A percentile compares a stretch with the other conserved stretches of the same genome.
phyloP scores from a whole-genome alignment of 2,329 filamentous ascomycete species.

The Dactylellina leptospora region DNA sequence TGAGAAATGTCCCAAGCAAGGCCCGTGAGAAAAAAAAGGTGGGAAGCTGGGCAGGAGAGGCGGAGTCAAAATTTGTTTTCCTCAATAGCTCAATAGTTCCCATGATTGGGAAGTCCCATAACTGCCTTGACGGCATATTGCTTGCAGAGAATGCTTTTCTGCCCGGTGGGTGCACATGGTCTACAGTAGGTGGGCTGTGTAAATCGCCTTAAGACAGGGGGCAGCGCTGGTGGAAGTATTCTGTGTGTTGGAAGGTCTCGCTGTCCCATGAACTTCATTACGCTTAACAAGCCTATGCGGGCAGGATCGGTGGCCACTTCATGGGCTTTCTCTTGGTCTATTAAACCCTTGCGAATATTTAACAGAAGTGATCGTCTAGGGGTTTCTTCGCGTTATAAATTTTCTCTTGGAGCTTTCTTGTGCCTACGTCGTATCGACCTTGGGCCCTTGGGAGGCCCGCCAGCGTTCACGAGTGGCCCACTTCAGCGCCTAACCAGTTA shows the following conservation, averaged over 20 bases:
- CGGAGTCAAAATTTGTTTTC: constrained; percentile 27
- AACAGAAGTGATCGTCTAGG: constrained; percentile 21
- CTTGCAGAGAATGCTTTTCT: constrained; percentile 19
- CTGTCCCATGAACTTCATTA: constrained; percentile 34
- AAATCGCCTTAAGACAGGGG: constrained; percentile 42
- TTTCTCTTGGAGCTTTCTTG: constrained; percentile 8
- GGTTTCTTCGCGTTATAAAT: not conserved
- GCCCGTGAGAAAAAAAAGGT: constrained; percentile 14
- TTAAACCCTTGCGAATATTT: constrained; percentile 18
- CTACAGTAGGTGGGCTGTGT: constrained; percentile 38
- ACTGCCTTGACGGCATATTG: constrained; percentile 45
- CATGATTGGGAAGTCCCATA: not conserved
- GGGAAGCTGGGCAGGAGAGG: constrained; percentile 11
- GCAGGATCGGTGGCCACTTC: constrained; percentile 47
- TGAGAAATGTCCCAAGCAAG: not conserved
- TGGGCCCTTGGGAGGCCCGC: too few relatives aligned
- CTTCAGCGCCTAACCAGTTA: constrained; percentile 43
- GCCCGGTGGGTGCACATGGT: constrained; percentile 19
- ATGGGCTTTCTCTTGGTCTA: constrained; percentile 22
- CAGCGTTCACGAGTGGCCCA: not conserved
- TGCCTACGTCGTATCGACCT: not conserved
- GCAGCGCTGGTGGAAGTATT: constrained; percentile 34
- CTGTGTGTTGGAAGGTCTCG: constrained; percentile 24
- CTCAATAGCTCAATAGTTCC: constrained; percentile 7
- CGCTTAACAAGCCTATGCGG: constrained; percentile 44